Base-by-base conservation (phyloP, 2,329 filamentous ascomycete species). In the Aspergillus pseudonomiae region DNA sequence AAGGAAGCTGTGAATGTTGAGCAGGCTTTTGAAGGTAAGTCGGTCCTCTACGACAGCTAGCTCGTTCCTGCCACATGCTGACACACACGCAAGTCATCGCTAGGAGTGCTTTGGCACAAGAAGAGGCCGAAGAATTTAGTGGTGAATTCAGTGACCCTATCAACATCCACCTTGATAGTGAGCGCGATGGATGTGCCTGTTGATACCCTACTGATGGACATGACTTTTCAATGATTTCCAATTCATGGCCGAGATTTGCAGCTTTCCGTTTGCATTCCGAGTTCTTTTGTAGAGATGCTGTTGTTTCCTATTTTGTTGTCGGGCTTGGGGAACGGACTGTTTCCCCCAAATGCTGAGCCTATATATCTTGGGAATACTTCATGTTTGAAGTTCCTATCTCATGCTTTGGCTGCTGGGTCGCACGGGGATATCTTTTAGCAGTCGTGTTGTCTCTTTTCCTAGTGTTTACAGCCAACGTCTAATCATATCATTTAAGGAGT, bases 1-100 rank as follows among this genome's bases (percentile, higher is more conserved):
- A 99, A 99, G 84, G 95, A 99, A 80, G 95, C 94, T 65, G 91
- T 97, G 81, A 99, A 99, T 76, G 95, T 99, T 50, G 95, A 99
- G 81, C 93, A 92, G 76, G 90, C 90, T 53, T 92, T 92, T 71
- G 89, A 92, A 79, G 87, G 88, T 89, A 77, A 64, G 81, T 58
- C 28, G 12, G 55, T n/a, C 45, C 24, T 28, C 48, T 26, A 32
- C 59, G 21, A 21, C 19, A 39, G 9, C 7, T 48, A 6, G 24
- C 14, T 16, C 11, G 12, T 48, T 6, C 10, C 24, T n/a, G n/a
- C 50, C 36, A 21, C 6, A 41, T 39, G 57, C 68, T 71, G 46
- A 68, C 63, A 36, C 21, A 54, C 65, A 46, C 62, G 52, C 6
- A 57, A 97, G 95, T 97, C 55, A 99, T 99, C 78, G 95, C 95